phyloP scores from a whole-genome alignment of 208 protist genomes.

The Porcisia deanei region DNA sequence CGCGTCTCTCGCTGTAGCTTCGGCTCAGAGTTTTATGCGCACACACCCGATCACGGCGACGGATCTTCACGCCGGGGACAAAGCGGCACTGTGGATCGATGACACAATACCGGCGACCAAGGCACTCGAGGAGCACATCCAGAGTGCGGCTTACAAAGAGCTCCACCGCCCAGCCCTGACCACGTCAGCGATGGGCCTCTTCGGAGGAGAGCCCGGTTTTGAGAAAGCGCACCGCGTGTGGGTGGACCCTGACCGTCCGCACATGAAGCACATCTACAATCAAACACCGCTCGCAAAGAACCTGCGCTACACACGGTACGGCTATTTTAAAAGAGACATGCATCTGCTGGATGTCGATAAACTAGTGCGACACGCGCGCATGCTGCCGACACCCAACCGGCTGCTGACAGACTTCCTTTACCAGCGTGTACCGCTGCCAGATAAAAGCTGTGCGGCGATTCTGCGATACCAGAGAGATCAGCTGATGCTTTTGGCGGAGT shows the following conservation, averaged over 20 bases:
- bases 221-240: conserved; percentile 90
- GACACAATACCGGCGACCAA: conserved; percentile 45
- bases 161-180: conserved; percentile 83
- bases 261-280: conserved; percentile 92
- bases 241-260: conserved; percentile 90
- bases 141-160: conserved; percentile 79
- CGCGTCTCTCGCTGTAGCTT: conserved; percentile 37
- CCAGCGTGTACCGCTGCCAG: conserved; percentile 82
- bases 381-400: conserved; percentile 84
- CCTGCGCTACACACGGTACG: conserved; percentile 89
- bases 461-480: conserved; percentile 81
- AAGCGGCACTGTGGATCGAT: conserved; percentile 72
- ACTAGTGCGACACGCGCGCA: conserved; percentile 85
- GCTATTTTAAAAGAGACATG: conserved; percentile 92
- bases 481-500: conserved; percentile 74
- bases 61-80: not conserved
- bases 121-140: conserved; percentile 53
- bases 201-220: conserved; percentile 90
- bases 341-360: conserved; percentile 91
- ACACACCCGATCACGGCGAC: not conserved
- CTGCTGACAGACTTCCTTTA: conserved; percentile 91
- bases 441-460: conserved; percentile 81
- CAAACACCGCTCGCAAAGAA: conserved; percentile 84
- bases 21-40: conserved; percentile 31
- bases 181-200: conserved; percentile 85